These are phyloP conservation scores for Camillea tinctor DNA, from an alignment of 2,329 filamentous ascomycete genomes.

Conservation along the genomic window DNA sequence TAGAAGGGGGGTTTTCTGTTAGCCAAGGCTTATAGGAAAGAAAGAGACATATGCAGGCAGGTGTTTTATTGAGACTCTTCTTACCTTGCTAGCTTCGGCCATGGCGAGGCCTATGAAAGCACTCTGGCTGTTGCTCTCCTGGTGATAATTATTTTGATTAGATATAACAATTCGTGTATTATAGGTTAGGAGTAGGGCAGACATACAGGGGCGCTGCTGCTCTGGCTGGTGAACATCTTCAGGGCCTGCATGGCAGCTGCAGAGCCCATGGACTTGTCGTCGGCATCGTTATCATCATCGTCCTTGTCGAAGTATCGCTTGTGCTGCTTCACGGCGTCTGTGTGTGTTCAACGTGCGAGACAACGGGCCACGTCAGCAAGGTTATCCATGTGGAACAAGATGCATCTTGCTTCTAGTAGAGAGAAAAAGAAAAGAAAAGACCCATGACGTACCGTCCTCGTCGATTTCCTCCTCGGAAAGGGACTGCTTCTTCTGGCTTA, in stretches of 20 bases:
- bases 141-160: background rate
- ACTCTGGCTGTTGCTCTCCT: conserved; percentile 62
- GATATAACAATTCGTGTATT: too few relatives aligned
- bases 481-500: conserved; percentile 49
- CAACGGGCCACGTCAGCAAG: background rate
- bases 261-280: conserved; percentile 58
- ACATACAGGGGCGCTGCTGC: conserved; percentile 38
- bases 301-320: conserved; percentile 67
- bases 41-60: background rate
- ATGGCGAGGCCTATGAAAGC: conserved; percentile 83
- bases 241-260: conserved; percentile 80
- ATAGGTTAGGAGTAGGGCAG: background rate
- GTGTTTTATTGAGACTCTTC: conserved; percentile 11
- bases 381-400: too few relatives aligned
- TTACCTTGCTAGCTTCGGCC: conserved; percentile 78
- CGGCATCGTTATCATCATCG: conserved; percentile 45
- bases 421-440: conserved; percentile 1
- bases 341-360: background rate
- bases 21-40: background rate
- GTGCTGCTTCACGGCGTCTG: conserved; percentile 71
- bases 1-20: conserved; percentile 23
- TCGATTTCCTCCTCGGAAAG: conserved; percentile 47
- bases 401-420: too few relatives aligned
- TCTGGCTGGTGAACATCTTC: conserved; percentile 69
- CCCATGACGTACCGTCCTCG: conserved; percentile 43